Evolutionary conservation across 148 eudicot species (phyloP).

Genomic region (Spergularia bocconei): DNA sequence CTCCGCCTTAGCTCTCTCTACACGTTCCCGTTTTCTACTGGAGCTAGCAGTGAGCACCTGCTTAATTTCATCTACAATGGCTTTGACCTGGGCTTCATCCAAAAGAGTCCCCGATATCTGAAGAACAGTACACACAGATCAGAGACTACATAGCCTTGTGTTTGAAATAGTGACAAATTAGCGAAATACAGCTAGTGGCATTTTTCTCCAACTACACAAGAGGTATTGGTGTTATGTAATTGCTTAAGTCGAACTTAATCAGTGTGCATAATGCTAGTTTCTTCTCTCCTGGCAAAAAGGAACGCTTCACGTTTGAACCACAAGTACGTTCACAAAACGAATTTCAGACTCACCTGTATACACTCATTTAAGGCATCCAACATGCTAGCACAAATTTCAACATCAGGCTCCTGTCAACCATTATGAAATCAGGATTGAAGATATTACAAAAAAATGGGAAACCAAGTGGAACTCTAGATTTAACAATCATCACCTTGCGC

Average conservation of each 20-base stretch:
- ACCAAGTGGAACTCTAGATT: no score
- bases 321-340: no score
- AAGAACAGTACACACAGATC: neutral
- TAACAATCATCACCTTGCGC: slow-evolving; percentile 58
- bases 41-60: slow-evolving; percentile 95
- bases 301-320: neutral
- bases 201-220: no score
- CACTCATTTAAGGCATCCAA: slow-evolving; percentile 93
- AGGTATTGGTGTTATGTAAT: no score
- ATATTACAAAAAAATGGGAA: no score
- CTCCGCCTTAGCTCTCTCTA: slow-evolving; percentile 92
- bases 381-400: slow-evolving; percentile 90
- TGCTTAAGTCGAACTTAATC: no score
- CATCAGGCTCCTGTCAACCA: slow-evolving; percentile 89
- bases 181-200: neutral
- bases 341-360: slow-evolving; percentile 51
- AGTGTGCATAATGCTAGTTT: no score
- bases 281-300: neutral
- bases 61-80: slow-evolving; percentile 90
- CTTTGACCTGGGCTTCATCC: slow-evolving; percentile 81
- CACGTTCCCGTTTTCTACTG: slow-evolving; percentile 76
- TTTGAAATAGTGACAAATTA: neutral
- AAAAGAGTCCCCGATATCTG: slow-evolving; percentile 79
- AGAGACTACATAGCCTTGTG: neutral
- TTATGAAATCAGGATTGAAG: neutral